Evolutionary conservation across 2,329 filamentous ascomycete species (phyloP).

Genomic region (Calonectria hongkongensis): DNA sequence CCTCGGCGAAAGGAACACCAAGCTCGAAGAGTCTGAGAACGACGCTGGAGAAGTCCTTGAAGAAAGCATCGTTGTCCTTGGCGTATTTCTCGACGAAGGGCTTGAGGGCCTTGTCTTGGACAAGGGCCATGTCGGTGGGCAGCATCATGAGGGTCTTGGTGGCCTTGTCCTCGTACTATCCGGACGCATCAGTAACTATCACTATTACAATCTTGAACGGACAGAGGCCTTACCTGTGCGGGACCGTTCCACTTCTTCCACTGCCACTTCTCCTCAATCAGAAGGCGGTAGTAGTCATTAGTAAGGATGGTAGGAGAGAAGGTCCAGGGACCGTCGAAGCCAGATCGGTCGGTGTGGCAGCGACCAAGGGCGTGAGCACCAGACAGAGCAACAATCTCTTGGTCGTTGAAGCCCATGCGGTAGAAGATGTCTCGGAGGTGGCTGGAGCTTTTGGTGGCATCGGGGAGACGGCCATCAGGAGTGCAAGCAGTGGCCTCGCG

Average conservation of each 20-base stretch:
- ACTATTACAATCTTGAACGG: not conserved
- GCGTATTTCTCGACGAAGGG: conserved; percentile 90
- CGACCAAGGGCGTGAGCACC: conserved; percentile 93
- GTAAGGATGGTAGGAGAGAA: conserved; percentile 93
- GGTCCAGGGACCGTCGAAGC: conserved; percentile 92
- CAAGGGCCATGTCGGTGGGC: conserved; percentile 90
- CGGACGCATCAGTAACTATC: conserved; percentile 35
- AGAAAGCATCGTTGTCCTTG: conserved; percentile 92
- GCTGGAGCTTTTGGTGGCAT: conserved; percentile 84
- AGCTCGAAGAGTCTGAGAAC: conserved; percentile 92
- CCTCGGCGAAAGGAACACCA: conserved; percentile 89
- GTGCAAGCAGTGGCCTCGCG: conserved; percentile 89
- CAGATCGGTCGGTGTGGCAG: conserved; percentile 91
- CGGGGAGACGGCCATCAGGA: conserved; percentile 90
- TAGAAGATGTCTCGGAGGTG: conserved; percentile 95
- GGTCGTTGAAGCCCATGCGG: conserved; percentile 98
- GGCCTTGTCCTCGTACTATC: conserved; percentile 87
- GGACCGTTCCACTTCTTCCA: conserved; percentile 95
- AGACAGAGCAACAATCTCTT: conserved; percentile 92
- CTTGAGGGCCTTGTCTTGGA: conserved; percentile 92
- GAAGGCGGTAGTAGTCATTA: conserved; percentile 94
- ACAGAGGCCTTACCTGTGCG: conserved; percentile 72
- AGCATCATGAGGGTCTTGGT: conserved; percentile 98
- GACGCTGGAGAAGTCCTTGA: conserved; percentile 91
- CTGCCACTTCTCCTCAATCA: conserved; percentile 94